Percentiles rank a stretch among this genome's conserved stretches.
These are phyloP conservation scores for Candida vartiovaarae DNA, from an alignment of 805 yeast genomes.

Conservation along the genomic window DNA sequence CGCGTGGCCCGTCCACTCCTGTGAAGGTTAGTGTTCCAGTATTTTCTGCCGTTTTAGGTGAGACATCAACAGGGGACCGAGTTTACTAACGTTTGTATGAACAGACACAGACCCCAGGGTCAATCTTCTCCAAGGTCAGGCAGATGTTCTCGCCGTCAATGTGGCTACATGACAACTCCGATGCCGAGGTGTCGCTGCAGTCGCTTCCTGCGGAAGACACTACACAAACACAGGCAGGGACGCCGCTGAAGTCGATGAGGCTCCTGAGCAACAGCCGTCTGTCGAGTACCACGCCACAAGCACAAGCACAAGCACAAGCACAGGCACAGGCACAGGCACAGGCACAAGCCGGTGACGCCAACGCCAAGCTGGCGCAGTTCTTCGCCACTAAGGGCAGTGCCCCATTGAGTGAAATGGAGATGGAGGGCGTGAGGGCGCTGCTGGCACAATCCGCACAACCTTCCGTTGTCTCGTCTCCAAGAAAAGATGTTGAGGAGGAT, in stretches of 20 bases:
- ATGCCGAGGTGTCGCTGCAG: constrained; percentile 1
- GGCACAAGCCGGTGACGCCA: constrained; percentile 30
- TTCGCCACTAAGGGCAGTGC: constrained; percentile 66
- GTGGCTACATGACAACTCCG: constrained; percentile 7
- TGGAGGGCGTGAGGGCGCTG: constrained; percentile 72
- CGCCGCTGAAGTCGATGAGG: background rate
- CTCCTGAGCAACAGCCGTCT: no score
- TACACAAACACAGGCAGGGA: background rate
- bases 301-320: background rate
- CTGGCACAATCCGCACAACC: constrained; percentile 30
- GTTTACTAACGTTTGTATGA: background rate
- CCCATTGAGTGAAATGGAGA: constrained; percentile 69
- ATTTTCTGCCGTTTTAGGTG: no score
- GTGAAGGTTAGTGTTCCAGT: background rate
- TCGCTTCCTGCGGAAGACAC: background rate
- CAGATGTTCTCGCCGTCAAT: constrained; percentile 20
- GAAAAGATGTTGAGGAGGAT: constrained; percentile 6
- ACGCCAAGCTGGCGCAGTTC: constrained; percentile 58
- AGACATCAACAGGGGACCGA: no score
- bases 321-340: background rate
- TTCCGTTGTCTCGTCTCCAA: background rate
- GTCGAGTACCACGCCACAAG: no score
- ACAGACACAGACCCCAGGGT: constrained; percentile 15
- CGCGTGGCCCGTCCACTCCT: constrained; percentile 7
- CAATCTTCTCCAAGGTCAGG: constrained; percentile 20